Evolutionary conservation across 2,329 filamentous ascomycete species (phyloP).

Genomic region (Acrocalymma vagum): DNA sequence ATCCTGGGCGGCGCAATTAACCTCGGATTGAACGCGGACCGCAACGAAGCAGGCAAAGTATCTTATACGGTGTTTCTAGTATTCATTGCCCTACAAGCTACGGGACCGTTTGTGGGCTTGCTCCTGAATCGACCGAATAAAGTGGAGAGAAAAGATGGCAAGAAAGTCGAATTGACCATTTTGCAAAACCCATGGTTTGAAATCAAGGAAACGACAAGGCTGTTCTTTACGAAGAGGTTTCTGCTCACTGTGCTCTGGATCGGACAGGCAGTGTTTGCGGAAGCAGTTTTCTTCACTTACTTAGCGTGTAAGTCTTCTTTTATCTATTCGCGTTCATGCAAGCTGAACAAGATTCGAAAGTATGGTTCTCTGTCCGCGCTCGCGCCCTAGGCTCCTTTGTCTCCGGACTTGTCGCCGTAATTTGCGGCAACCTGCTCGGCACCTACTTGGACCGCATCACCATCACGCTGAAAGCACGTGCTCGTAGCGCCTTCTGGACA

Average conservation of each 20-base stretch:
- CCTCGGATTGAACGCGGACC: slow-evolving; percentile 69
- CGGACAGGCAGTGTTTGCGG: slow-evolving; percentile 74
- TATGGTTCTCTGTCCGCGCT: slow-evolving; percentile 76
- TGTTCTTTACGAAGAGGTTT: slow-evolving; percentile 70
- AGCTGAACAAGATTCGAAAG: slow-evolving; percentile 14
- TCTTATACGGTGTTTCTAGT: slow-evolving; percentile 74
- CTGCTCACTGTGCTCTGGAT: slow-evolving; percentile 73
- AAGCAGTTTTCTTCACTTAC: slow-evolving; percentile 78
- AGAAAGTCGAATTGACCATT: slow-evolving; percentile 68
- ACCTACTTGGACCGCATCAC: slow-evolving; percentile 68
- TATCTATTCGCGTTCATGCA: not conserved
- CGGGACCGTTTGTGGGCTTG: slow-evolving; percentile 70
- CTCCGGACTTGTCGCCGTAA: slow-evolving; percentile 72
- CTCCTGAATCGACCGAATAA: slow-evolving; percentile 68
- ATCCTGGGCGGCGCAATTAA: slow-evolving; percentile 78
- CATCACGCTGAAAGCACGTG: slow-evolving; percentile 63
- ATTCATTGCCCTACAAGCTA: slow-evolving; percentile 75
- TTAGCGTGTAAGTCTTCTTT: slow-evolving; percentile 51
- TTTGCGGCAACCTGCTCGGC: slow-evolving; percentile 71
- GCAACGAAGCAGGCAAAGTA: slow-evolving; percentile 68
- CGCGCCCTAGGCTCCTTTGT: slow-evolving; percentile 76
- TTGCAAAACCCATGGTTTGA: slow-evolving; percentile 65
- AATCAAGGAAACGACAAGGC: slow-evolving; percentile 64
- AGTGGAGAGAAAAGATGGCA: slow-evolving; percentile 72
- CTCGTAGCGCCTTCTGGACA: slow-evolving; percentile 63